Conservation (phyloP, 2,329 filamentous ascomycete species). For the Pseudogymnoascus sp. region DNA sequence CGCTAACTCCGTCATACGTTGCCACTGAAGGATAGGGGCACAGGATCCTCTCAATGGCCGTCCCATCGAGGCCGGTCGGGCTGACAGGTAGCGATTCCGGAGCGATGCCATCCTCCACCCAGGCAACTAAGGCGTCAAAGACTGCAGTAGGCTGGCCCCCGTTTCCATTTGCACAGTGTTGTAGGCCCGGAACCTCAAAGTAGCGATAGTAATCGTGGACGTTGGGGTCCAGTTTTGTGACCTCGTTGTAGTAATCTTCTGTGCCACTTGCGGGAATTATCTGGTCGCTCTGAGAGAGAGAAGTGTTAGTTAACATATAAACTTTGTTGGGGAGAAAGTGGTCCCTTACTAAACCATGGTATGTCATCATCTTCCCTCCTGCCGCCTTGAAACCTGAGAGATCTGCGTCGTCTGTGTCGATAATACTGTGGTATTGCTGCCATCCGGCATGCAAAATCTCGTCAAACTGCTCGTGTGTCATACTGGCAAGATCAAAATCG, state of each 20-base stretch:
- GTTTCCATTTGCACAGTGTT: slow-evolving; percentile 26
- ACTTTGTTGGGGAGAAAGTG: background rate
- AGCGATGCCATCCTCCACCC: slow-evolving; percentile 27
- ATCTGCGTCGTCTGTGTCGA: slow-evolving; percentile 13
- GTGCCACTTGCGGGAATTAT: slow-evolving; percentile 12
- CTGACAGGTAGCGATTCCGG: slow-evolving; percentile 17
- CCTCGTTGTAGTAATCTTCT: slow-evolving; percentile 24
- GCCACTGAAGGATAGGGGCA: slow-evolving; percentile 10
- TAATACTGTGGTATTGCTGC: slow-evolving; percentile 12
- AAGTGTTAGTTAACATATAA: background rate
- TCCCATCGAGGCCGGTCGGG: background rate
- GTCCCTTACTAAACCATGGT: slow-evolving; percentile 14
- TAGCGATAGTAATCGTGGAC: slow-evolving; percentile 27
- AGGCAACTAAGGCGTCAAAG: slow-evolving; percentile 24
- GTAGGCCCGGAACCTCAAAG: slow-evolving; percentile 28
- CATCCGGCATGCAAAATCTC: background rate
- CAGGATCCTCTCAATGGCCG: background rate
- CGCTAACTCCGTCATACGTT: slow-evolving; percentile 5
- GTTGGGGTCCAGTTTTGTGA: slow-evolving; percentile 16
- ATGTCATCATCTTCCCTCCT: slow-evolving; percentile 15
- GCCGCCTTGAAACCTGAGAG: slow-evolving; percentile 9
- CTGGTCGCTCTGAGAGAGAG: slow-evolving; percentile 9
- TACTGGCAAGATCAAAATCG: slow-evolving; percentile 10
- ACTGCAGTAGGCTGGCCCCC: slow-evolving; percentile 21
- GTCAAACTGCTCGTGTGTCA: slow-evolving; percentile 11